These are phyloP conservation scores for Bacidia rubella DNA, from an alignment of 495 filamentous ascomycete species.

Conservation along the genomic window DNA sequence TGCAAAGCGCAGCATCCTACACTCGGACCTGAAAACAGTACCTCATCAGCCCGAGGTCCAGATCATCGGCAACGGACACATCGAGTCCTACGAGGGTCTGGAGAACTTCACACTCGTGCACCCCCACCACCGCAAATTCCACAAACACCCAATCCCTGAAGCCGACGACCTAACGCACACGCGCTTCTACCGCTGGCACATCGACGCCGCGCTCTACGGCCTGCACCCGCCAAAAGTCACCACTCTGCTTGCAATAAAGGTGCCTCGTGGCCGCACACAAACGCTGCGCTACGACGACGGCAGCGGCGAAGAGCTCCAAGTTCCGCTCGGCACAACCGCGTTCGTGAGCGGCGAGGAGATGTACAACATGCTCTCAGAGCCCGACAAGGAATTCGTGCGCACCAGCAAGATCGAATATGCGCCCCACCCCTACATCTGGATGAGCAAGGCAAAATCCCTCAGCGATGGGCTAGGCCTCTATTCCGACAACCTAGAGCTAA, in stretches of 20 bases:
- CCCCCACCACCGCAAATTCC: slow-evolving; percentile 63
- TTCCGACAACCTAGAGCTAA: slow-evolving; percentile 45
- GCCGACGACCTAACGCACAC: slow-evolving; percentile 53
- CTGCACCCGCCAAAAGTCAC: slow-evolving; percentile 57
- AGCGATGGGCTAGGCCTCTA: slow-evolving; percentile 53
- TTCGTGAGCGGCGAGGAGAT: slow-evolving; percentile 55
- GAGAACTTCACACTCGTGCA: slow-evolving; percentile 52
- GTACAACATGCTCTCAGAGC: slow-evolving; percentile 45
- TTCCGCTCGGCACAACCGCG: slow-evolving; percentile 62
- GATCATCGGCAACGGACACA: slow-evolving; percentile 59
- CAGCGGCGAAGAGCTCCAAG: slow-evolving; percentile 49
- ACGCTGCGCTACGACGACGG: slow-evolving; percentile 59
- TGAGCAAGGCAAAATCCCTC: slow-evolving; percentile 48
- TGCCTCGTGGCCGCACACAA: slow-evolving; percentile 50
- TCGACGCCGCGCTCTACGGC: slow-evolving; percentile 63
- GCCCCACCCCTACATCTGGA: slow-evolving; percentile 68
- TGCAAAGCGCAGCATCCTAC: slow-evolving; percentile 52
- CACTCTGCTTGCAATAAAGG: slow-evolving; percentile 51
- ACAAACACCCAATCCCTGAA: slow-evolving; percentile 46
- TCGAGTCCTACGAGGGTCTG: slow-evolving; percentile 52
- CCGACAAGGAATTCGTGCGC: slow-evolving; percentile 51
- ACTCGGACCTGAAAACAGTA: slow-evolving; percentile 65
- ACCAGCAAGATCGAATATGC: slow-evolving; percentile 57
- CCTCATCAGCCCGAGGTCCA: slow-evolving; percentile 69
- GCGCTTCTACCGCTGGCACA: slow-evolving; percentile 68